These are phyloP conservation scores for Hirsutella rhossiliensis DNA, from an alignment of 2,329 filamentous ascomycete species.

Conservation along the genomic window DNA sequence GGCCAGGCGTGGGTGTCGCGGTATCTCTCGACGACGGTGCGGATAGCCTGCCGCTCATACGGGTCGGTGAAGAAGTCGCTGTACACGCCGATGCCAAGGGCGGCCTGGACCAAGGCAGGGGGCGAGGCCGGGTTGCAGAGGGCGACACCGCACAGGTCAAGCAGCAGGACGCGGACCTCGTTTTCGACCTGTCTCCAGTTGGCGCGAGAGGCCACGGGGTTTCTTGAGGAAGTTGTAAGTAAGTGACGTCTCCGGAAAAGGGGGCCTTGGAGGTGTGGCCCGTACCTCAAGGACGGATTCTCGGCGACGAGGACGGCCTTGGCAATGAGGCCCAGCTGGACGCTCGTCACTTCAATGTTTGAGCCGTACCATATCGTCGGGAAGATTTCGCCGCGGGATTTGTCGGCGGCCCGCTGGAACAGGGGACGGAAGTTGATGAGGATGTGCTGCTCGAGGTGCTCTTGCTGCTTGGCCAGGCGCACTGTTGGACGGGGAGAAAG, in stretches of 20 bases:
- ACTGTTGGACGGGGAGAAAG: slow-evolving; percentile 4
- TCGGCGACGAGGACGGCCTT: slow-evolving; percentile 27
- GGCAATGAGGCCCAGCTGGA: slow-evolving; percentile 26
- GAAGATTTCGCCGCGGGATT: slow-evolving; percentile 25
- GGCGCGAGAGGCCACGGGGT: slow-evolving; percentile 11
- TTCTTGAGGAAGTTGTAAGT: not conserved
- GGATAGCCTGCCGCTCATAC: slow-evolving; percentile 23
- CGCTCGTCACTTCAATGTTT: slow-evolving; percentile 25
- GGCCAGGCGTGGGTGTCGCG: slow-evolving; percentile 28
- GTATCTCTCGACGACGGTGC: slow-evolving; percentile 30
- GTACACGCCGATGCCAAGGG: slow-evolving; percentile 27
- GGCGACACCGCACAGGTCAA: slow-evolving; percentile 27
- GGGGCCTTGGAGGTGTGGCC: not conserved
- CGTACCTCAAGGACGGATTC: slow-evolving; percentile 22
- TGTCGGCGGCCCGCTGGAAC: slow-evolving; percentile 19
- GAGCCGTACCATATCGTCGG: slow-evolving; percentile 26
- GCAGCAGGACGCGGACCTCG: slow-evolving; percentile 22
- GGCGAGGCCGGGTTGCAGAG: slow-evolving; percentile 24
- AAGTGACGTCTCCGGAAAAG: not conserved
- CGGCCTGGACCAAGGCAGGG: slow-evolving; percentile 25
- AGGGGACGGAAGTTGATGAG: slow-evolving; percentile 20
- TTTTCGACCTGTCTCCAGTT: slow-evolving; percentile 24
- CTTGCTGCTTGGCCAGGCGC: slow-evolving; percentile 22
- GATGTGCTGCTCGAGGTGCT: slow-evolving; percentile 20
- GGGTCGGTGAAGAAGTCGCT: slow-evolving; percentile 28